Evolutionary conservation across 306 rosid species (phyloP).

Genomic region (barrel medic (Medicago truncatula)): MtrunA17r5.0-ANR NC_053049.1:39382501-39383000

Average conservation of each 20-base stretch:
- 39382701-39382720: conserved; percentile 70
- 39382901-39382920: background rate
- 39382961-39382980: conserved; percentile 6
- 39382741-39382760: conserved; percentile 39
- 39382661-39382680: conserved; percentile 70
- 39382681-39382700: conserved; percentile 84
- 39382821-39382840: conserved; percentile 27
- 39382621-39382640: conserved; percentile 87
- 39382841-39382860: conserved; percentile 27
- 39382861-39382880: conserved; percentile 23
- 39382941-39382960: background rate
- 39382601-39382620: conserved; percentile 78
- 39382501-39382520: conserved; percentile 43
- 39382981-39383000: conserved; percentile 7
- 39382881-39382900: conserved; percentile 11
- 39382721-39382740: conserved; percentile 71
- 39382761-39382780: conserved; percentile 15
- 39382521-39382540: conserved; percentile 79
- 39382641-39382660: conserved; percentile 62
- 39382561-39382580: conserved; percentile 71
- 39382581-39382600: conserved; percentile 73
- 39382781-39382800: background rate
- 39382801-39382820: background rate
- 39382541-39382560: conserved; percentile 70
- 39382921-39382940: conserved; percentile 7